Evolutionary conservation across 345 rosid genomes (phyloP).

Genomic region (Eutrema heterophyllum): DNA sequence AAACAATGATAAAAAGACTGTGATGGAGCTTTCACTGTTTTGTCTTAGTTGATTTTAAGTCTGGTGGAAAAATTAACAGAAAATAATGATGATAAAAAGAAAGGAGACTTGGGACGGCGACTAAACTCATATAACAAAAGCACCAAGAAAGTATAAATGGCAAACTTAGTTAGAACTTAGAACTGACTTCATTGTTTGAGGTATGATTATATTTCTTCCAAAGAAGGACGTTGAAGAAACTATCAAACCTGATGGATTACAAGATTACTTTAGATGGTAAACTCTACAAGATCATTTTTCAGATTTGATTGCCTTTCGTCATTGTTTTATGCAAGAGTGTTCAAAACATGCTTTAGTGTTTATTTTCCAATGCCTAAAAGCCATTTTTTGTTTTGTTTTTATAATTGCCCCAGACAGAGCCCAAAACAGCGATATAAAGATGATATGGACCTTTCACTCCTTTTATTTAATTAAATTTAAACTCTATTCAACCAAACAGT

Average conservation of each 20-base stretch:
- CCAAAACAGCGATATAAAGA: background rate
- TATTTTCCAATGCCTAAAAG: background rate
- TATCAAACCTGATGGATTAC: background rate
- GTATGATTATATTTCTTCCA: background rate
- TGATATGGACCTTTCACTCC: background rate
- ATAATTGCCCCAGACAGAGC: background rate
- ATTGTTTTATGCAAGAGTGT: background rate
- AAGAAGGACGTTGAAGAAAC: background rate
- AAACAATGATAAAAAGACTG: conserved; percentile 5
- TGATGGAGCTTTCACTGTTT: conserved; percentile 3
- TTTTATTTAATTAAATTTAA: background rate
- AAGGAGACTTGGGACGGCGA: background rate
- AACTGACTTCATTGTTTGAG: background rate
- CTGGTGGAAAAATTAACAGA: background rate
- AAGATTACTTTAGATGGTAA: background rate
- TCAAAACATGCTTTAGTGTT: background rate
- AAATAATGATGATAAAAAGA: background rate
- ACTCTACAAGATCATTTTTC: background rate
- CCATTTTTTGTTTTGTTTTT: background rate
- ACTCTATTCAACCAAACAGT: background rate
- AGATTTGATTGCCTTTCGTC: background rate
- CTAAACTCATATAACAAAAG: background rate
- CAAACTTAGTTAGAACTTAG: background rate
- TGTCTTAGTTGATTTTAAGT: background rate
- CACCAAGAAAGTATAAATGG: background rate